Evolutionary conservation across 2,329 filamentous ascomycete species (phyloP), one percentile per base, ranked within the genome.

Genomic region (Botryotinia convoluta): DNA sequence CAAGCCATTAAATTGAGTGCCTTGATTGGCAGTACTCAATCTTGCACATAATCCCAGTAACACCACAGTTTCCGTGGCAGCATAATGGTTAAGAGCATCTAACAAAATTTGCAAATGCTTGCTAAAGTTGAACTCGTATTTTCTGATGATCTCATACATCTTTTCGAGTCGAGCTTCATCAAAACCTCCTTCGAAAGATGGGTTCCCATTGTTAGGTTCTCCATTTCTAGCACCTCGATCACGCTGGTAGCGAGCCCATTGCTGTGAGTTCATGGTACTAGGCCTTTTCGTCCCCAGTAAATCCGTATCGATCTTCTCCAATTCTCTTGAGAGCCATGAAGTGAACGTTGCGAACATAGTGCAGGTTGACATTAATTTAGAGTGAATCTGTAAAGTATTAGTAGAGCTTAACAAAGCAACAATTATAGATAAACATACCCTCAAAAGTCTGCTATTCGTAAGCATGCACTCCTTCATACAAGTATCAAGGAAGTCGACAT

Each of bases 401-500:
- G 69, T 71, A 61, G 45, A 51, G 26, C 9, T 48, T 26, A 26
- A 48, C 32, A 16, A 10, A 29, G 29, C 37, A 45, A 37, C 42
- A 48, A 22, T n/a, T 29, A 35, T 12, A 16, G 45, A 65, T 57
- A 18, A 64, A 74, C 76, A 57, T 87, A 97, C 95, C 83, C 94
- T 92, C 9, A 99, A 84, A 10, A 99, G 87, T 84, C 97, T 98
- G 81, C 93, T 94, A 82, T 99, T 98, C 32, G 96, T 99, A 76
- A 99, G 87, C 94, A 98, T 98, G 85, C 96, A 98, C 84, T 98
- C 96, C 84, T 98, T 99, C 79, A 99, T 86, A 82, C 96, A 99
- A 6, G 96, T 98, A 79, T 98, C 96, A 65, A 99, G 85, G 82
- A 99, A 99, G 83, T 98, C 96, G 74, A 99, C 95, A 83, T 99